Conservation (phyloP, 352 stramenopile genomes). For the Phytophthora brassicae region DNA sequence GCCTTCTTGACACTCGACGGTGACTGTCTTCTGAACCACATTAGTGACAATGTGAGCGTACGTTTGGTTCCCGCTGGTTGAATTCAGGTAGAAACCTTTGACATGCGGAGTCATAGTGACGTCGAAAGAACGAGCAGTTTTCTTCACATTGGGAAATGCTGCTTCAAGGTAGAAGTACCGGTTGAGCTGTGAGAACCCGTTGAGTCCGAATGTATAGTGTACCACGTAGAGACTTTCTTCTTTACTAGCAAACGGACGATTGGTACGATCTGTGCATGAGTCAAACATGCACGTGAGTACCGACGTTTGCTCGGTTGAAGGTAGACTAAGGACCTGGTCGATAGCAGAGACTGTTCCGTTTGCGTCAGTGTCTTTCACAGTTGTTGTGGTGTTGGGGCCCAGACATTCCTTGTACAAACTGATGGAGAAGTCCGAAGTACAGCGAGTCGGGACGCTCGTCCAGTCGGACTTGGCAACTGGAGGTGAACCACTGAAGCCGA, state of each 20-base stretch:
- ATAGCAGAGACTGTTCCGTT: constrained; percentile 42
- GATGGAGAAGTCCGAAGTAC: constrained; percentile 54
- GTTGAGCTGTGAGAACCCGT: constrained; percentile 50
- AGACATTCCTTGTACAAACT: constrained; percentile 40
- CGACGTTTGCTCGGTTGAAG: constrained; percentile 26
- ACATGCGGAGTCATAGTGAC: constrained; percentile 60
- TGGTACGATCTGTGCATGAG: constrained; percentile 45
- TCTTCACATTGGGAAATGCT: constrained; percentile 47
- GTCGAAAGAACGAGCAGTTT: constrained; percentile 35
- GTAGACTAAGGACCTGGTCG: constrained; percentile 42
- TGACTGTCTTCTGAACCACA: constrained; percentile 37
- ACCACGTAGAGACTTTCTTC: constrained; percentile 38
- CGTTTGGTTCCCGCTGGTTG: constrained; percentile 33
- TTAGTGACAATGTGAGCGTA: constrained; percentile 41
- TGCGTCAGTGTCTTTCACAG: constrained; percentile 11
- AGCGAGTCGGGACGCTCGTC: constrained; percentile 51
- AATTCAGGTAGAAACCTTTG: constrained; percentile 49
- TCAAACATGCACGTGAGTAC: constrained; percentile 59
- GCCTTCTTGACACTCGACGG: constrained; percentile 37
- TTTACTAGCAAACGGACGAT: constrained; percentile 37
- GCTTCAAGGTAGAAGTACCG: constrained; percentile 68
- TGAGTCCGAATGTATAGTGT: constrained; percentile 61
- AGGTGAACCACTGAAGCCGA: constrained; percentile 45
- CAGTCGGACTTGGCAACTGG: constrained; percentile 48
- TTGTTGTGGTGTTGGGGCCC: constrained; percentile 14